These are phyloP conservation scores for Boletales sp. DNA, from an alignment of 768 basidiomycete genomes.

Conservation along the genomic window DNA sequence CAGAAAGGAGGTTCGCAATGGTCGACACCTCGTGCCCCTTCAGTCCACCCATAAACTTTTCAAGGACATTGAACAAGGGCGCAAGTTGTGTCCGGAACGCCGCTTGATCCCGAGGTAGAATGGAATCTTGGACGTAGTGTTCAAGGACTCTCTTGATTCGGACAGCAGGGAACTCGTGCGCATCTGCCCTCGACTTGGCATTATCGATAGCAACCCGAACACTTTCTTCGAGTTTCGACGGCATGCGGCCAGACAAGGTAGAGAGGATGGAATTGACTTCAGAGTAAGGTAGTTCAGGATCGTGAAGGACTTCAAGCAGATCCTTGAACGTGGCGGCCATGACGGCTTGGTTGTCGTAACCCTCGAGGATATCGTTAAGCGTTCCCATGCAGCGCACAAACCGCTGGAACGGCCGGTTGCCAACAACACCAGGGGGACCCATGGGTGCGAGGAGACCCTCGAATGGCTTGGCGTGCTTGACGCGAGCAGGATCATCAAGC, in stretches of 20 bases:
- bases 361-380: conserved; percentile 89
- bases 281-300: conserved; percentile 85
- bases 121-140: conserved; percentile 74
- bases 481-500: conserved; percentile 92
- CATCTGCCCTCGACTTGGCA: conserved; percentile 68
- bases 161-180: conserved; percentile 84
- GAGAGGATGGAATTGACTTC: conserved; percentile 83
- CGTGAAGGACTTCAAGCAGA: conserved; percentile 74
- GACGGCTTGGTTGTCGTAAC: conserved; percentile 93
- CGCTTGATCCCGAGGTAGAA: conserved; percentile 75
- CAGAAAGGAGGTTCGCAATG: conserved; percentile 71
- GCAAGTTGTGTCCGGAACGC: conserved; percentile 74
- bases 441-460: conserved; percentile 88
- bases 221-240: conserved; percentile 83
- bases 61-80: conserved; percentile 70
- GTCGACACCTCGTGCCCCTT: conserved; percentile 83
- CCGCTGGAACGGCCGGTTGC: conserved; percentile 88
- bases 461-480: conserved; percentile 98
- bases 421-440: conserved; percentile 82
- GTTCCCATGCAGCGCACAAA: conserved; percentile 69
- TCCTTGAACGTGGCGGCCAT: conserved; percentile 87
- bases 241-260: conserved; percentile 89
- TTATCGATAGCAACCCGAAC: conserved; percentile 76
- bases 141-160: conserved; percentile 87
- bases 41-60: conserved; percentile 76